Conservation (phyloP, 78 protist genomes). For the Paulinella micropora region DNA sequence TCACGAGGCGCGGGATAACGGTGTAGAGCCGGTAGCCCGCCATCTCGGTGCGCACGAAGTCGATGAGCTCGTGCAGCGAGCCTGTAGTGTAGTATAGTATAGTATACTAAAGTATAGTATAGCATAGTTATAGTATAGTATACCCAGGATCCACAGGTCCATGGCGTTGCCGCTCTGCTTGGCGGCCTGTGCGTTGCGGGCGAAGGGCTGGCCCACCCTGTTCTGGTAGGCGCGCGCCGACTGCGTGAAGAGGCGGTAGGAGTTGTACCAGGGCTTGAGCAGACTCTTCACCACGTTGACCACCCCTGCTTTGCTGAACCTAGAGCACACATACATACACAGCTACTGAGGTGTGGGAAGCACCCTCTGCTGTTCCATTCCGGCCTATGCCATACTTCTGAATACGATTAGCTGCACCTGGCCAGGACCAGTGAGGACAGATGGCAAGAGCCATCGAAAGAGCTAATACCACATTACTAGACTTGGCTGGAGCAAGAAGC, state of each 20-base stretch:
- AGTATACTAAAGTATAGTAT: too few species aligned
- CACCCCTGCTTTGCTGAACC: too few species aligned
- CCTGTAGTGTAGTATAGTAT: too few species aligned
- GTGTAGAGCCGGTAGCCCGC: slow-evolving; percentile 88
- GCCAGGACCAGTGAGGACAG: not conserved
- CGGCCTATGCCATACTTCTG: too few species aligned
- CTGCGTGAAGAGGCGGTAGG: slow-evolving; percentile 47
- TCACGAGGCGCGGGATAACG: slow-evolving; percentile 79
- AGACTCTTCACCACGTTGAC: slow-evolving; percentile 67
- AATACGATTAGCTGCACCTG: too few species aligned
- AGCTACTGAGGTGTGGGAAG: too few species aligned
- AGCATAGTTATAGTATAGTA: not conserved
- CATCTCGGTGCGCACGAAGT: slow-evolving; percentile 16
- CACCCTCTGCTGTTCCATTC: too few species aligned
- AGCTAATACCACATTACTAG: too few species aligned
- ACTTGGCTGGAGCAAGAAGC: too few species aligned
- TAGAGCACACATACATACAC: too few species aligned
- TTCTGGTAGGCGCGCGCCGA: not conserved
- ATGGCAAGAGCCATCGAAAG: not conserved
- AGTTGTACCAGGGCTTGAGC: slow-evolving; percentile 87
- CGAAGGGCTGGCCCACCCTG: not conserved
- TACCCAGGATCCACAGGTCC: slow-evolving; percentile 81
- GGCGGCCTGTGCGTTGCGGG: slow-evolving; percentile 20
- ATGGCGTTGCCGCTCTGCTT: slow-evolving; percentile 54
- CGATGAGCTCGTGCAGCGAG: too few species aligned